Evolutionary conservation across 1,139 yeast genomes (phyloP).

Genomic region (Wickerhamiella pararugosa): DNA sequence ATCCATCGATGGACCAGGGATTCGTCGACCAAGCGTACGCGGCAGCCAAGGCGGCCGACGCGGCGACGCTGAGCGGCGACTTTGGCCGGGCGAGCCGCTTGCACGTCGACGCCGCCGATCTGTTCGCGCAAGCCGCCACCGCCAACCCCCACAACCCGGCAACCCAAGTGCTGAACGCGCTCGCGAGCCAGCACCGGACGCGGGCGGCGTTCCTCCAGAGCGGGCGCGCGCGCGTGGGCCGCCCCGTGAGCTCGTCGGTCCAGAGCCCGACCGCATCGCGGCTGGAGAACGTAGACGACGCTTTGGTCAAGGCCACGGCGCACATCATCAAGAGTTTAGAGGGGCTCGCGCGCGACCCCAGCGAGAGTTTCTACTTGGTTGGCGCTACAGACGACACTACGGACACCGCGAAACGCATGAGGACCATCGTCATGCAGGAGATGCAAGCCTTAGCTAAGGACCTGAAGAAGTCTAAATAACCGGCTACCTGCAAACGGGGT

Average conservation of each 20-base stretch:
- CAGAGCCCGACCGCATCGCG: too few relatives aligned
- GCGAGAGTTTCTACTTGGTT: slow-evolving; percentile 3
- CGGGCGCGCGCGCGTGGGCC: slow-evolving; percentile 8
- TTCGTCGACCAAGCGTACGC: slow-evolving; percentile 20
- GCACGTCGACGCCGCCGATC: slow-evolving; percentile 19
- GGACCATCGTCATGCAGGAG: slow-evolving; percentile 4
- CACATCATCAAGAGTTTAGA: slow-evolving; percentile 1
- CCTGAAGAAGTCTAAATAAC: not conserved
- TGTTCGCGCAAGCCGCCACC: slow-evolving; percentile 18
- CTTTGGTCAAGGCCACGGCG: not conserved
- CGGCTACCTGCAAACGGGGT: too few relatives aligned
- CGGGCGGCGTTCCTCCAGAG: slow-evolving; percentile 17
- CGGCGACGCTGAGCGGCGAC: slow-evolving; percentile 20
- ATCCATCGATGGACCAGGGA: slow-evolving; percentile 8
- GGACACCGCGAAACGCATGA: not conserved
- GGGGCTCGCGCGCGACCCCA: slow-evolving; percentile 1
- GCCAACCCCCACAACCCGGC: slow-evolving; percentile 18
- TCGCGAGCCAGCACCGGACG: slow-evolving; percentile 18
- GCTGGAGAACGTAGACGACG: too few relatives aligned
- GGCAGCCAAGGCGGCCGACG: slow-evolving; percentile 22
- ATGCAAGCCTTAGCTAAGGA: slow-evolving; percentile 1
- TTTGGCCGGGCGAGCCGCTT: slow-evolving; percentile 17
- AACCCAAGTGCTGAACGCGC: slow-evolving; percentile 16
- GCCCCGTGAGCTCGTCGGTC: slow-evolving; percentile 1
- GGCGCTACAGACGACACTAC: not conserved